Base-by-base conservation (phyloP, 1,284 basidiomycete genomes). In the Laetiporus sulphureus region DNA sequence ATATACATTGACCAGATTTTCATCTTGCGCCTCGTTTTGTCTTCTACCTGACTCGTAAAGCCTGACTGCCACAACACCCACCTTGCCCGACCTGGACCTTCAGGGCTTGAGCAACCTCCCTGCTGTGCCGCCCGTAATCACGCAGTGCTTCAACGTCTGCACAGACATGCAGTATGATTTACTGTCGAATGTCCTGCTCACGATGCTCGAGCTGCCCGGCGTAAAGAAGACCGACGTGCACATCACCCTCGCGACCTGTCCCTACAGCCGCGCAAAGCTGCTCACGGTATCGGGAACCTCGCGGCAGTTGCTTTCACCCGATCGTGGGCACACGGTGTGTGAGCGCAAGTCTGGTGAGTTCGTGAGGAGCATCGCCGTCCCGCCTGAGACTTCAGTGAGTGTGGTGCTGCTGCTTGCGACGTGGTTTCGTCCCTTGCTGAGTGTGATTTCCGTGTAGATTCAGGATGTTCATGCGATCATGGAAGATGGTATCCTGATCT, bases 141-240 rank as follows among this genome's bases (percentile, higher is more conserved):
- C 46, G 31, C 41, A 42, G 30, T 54, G 53, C 11, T 62, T 57
- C 40, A 46, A 43, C 23, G 71, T 78, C 46, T 69, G 77, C 49
- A 63, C 73, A 27, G 79, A 82, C 59, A 56, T 73, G n/a, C 66
- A 73, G 54, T 77, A 70, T 57, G 66, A 76, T 56, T 52, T 55
- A 25, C 58, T 64, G 18, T 68, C 65, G 32, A 66, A 66, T 51
- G 50, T 67, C 36, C 56, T 83, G 51, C 70, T 68, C 42, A 76
- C 73, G 36, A 66, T 75, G 60, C 69, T 82, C 58, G 79, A 83
- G 59, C 61, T 82, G 20, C 82, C 81, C 7, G 82, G 81, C 21
- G 63, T 81, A 50, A 71, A 68, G 56, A 71, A 66, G 46, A 50
- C 58, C 40, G 74, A 80, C 52, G 49, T 84, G 30, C 66, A 58